Percentiles rank a stretch among this genome's conserved stretches.
Evolutionary conservation across 257 asterid genomes (phyloP).

Genomic region (Ballota nigra): DNA sequence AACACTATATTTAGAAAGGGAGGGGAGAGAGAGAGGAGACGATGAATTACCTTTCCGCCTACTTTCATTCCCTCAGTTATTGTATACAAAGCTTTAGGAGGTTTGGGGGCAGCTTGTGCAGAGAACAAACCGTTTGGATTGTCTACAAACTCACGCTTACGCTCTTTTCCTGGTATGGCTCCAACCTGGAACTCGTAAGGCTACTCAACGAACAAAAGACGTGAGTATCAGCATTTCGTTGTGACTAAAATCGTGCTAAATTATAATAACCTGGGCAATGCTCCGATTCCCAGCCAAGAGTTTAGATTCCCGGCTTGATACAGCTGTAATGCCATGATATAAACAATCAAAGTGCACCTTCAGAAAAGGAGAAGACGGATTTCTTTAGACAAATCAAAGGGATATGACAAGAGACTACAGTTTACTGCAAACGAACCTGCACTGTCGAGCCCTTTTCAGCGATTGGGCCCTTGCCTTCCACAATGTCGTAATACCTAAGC

Average conservation of each 20-base stretch:
- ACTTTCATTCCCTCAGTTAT: constrained; percentile 94
- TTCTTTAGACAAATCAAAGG: neutral
- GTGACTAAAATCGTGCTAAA: constrained; percentile 1
- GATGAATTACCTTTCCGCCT: constrained; percentile 79
- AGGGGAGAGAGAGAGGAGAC: neutral
- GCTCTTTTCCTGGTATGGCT: constrained; percentile 85
- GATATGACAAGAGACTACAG: neutral
- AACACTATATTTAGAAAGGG: neutral
- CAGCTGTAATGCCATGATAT: constrained; percentile 87
- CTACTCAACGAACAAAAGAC: constrained; percentile 46
- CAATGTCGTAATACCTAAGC: constrained; percentile 72
- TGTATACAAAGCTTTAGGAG: constrained; percentile 85
- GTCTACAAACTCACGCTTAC: constrained; percentile 91
- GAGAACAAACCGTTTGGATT: constrained; percentile 91
- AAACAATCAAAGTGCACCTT: constrained; percentile 95
- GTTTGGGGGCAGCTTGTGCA: constrained; percentile 97
- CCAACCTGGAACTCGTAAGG: constrained; percentile 96
- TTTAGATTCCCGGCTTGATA: constrained; percentile 92
- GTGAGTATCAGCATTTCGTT: constrained; percentile 26
- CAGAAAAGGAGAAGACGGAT: neutral
- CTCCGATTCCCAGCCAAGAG: constrained; percentile 90
- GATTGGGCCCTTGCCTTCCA: constrained; percentile 80
- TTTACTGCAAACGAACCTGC: constrained; percentile 45
- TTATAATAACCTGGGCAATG: constrained; percentile 72
- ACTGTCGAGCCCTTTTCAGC: constrained; percentile 80